phyloP scores from a whole-genome alignment of 2,329 filamentous ascomycete species.

The Geosmithia morbida region DNA sequence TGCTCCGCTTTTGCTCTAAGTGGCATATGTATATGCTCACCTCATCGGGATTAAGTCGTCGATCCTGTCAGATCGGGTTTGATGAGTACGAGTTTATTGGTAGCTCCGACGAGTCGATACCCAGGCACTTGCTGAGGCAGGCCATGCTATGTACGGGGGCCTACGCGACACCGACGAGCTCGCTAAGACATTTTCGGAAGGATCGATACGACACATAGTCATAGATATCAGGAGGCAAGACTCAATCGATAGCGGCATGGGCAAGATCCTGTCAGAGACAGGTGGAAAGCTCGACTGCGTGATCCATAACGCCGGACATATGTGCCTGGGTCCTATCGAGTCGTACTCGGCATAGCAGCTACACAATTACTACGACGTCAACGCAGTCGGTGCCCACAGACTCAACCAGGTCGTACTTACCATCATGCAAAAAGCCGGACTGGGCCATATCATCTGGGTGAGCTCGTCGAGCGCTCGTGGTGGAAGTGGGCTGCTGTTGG shows the following conservation, averaged over 20 bases:
- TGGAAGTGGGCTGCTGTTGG: not conserved
- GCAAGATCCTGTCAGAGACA: not conserved
- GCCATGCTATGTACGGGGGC: not conserved
- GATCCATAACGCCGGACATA: constrained; percentile 1
- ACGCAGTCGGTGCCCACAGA: not conserved
- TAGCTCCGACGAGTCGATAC: not conserved
- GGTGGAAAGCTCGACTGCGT: not conserved
- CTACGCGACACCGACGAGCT: not conserved
- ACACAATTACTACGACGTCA: not conserved
- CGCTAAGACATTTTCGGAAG: not conserved
- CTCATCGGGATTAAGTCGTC: not conserved
- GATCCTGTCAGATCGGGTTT: not conserved
- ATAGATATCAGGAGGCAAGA: not conserved
- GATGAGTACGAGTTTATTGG: not conserved
- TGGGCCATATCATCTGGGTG: not conserved
- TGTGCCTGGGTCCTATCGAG: not conserved
- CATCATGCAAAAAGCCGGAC: not conserved
- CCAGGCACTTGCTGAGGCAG: not conserved
- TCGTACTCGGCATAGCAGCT: not conserved
- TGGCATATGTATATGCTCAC: not conserved
- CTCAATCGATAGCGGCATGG: not conserved
- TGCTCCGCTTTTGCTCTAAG: no score
- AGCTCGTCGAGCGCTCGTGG: not conserved
- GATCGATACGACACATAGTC: not conserved
- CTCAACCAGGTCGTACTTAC: not conserved